Evolutionary conservation across 768 basidiomycete genomes (phyloP), one percentile per base, ranked within the genome.

Genomic region (Panaeolus papilionaceus): DNA sequence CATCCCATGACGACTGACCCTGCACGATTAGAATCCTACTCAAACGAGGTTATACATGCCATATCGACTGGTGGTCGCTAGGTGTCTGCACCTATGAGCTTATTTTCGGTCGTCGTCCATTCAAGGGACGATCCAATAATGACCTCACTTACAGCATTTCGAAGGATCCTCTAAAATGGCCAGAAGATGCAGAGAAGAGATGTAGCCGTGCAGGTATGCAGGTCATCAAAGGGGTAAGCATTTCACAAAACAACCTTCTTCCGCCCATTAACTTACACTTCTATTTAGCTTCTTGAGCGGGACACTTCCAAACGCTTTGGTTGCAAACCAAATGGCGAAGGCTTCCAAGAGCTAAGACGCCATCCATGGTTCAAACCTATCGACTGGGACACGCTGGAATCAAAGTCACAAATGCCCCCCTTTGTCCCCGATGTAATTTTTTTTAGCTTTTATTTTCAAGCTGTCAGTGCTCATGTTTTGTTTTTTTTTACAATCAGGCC

Each of bases 61-160:
- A 91, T 39, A 94, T 98, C 71, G 96, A 98, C 77, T 98, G 95
- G 93, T 98, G 96, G 96, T 96, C 95, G 20, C 87, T 98, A 0
- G 96, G 96, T 18, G 93, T 98, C 65, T 93, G 95, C 78, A 90
- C 92, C 61, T 97, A 93, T 75, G 96, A 98, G 74, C 86, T 98
- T 26, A 86, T 96, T 28, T 97, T 97, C 73, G 95, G 95, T 37
- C 89, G 93, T 65, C 86, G 96, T 47, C 96, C 96, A 1, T 98
- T 97, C 84, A 85, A 96, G 47, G 97, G 98, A 11, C 89, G 94
- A 75, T 94, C 96, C 38, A 99, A 98, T 79, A 92, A 86, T 69
- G 94, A 95, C 71, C 83, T 99, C 44, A 98, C 96, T 2, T 91
- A 95, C 76, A 91, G 95, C 72, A 99, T 99, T 73, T 85, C 93